Percentiles rank a stretch among this genome's conserved stretches.
Evolutionary conservation across 768 basidiomycete genomes (phyloP).

Genomic region (Lentinula boryana): DNA sequence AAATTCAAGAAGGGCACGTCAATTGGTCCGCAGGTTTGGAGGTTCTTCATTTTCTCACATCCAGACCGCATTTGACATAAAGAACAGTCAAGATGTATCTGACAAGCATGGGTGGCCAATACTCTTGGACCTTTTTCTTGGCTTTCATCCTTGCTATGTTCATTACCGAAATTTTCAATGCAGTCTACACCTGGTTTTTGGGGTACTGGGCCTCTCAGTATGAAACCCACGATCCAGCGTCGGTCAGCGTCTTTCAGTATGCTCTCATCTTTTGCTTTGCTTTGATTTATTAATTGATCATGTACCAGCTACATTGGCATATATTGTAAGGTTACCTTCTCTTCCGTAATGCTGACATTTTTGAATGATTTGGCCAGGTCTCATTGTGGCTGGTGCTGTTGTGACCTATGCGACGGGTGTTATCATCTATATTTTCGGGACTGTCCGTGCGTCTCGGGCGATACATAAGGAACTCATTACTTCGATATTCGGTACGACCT

Average conservation of each 20-base stretch:
- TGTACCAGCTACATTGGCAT: slow-evolving; percentile 29
- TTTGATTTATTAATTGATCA: background rate
- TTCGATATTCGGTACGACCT: slow-evolving; percentile 37
- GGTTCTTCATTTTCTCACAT: background rate
- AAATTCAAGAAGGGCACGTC: slow-evolving; percentile 39
- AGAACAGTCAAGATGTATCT: slow-evolving; percentile 14
- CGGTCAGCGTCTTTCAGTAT: slow-evolving; percentile 13
- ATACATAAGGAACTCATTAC: slow-evolving; percentile 34
- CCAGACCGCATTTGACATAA: background rate
- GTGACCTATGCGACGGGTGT: slow-evolving; percentile 21
- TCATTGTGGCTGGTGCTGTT: slow-evolving; percentile 18
- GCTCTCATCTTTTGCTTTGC: background rate
- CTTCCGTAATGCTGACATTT: background rate
- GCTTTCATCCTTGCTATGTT: slow-evolving; percentile 8
- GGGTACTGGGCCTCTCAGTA: slow-evolving; percentile 15
- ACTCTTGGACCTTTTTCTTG: slow-evolving; percentile 12
- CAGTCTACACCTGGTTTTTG: slow-evolving; percentile 13
- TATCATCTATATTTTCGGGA: slow-evolving; percentile 26
- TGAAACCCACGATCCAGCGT: slow-evolving; percentile 7
- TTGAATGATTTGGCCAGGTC: background rate
- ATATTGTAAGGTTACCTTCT: slow-evolving; percentile 17
- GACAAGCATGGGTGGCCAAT: slow-evolving; percentile 11
- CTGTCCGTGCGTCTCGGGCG: slow-evolving; percentile 30
- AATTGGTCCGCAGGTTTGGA: slow-evolving; percentile 29
- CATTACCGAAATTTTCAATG: slow-evolving; percentile 8